A percentile compares a stretch with the other conserved stretches of the same genome.
Evolutionary conservation across 805 yeast species (phyloP).

Genomic region (Scheffersomyces spartinae): DNA sequence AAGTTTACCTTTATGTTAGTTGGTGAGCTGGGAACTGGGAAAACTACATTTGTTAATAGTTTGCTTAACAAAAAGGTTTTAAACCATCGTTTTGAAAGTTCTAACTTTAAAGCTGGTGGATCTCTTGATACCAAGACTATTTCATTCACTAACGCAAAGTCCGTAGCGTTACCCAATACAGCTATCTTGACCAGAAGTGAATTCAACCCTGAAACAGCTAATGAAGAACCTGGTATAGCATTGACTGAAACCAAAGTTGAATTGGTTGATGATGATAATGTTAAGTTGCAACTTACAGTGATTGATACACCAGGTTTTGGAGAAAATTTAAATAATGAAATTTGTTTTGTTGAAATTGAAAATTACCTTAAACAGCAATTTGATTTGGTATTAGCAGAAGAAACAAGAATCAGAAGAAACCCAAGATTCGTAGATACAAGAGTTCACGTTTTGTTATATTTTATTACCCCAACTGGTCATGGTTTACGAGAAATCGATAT

Average conservation of each 20-base stretch:
- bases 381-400: slow-evolving; percentile 72
- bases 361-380: slow-evolving; percentile 66
- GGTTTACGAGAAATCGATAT: slow-evolving; percentile 71
- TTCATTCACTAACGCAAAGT: slow-evolving; percentile 45
- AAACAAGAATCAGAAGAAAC: slow-evolving; percentile 75
- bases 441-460: slow-evolving; percentile 68
- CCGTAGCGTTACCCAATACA: slow-evolving; percentile 43
- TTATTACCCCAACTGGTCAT: slow-evolving; percentile 71
- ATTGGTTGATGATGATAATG: slow-evolving; percentile 46
- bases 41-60: slow-evolving; percentile 64
- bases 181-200: slow-evolving; percentile 41
- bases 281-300: slow-evolving; percentile 44
- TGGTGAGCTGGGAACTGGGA: slow-evolving; percentile 70
- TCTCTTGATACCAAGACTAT: slow-evolving; percentile 35
- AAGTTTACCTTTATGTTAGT: slow-evolving; percentile 64
- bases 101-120: slow-evolving; percentile 3
- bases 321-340: slow-evolving; percentile 57
- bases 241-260: slow-evolving; percentile 57
- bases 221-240: slow-evolving; percentile 65
- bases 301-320: slow-evolving; percentile 74
- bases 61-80: slow-evolving; percentile 50
- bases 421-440: slow-evolving; percentile 72
- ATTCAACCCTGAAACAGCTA: slow-evolving; percentile 50
- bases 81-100: slow-evolving; percentile 48
- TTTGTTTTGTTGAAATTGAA: slow-evolving; percentile 57